Evolutionary conservation across 805 yeast genomes (phyloP).

Genomic region (Metschnikowia lunata): DNA sequence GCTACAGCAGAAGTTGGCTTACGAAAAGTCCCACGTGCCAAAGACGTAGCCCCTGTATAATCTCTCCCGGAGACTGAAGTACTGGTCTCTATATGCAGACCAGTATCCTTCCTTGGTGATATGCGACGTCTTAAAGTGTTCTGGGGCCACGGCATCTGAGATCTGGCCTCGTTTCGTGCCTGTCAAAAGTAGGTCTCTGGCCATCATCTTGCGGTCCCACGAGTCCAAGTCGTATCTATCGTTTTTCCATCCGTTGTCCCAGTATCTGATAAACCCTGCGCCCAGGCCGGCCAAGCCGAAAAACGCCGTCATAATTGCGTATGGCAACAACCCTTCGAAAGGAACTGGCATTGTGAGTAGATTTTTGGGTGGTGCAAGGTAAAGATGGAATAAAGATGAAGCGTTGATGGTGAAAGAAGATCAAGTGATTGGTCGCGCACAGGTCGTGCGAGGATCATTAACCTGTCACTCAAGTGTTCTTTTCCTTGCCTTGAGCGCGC

Average conservation of each 20-base stretch:
- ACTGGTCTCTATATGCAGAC: constrained; percentile 46
- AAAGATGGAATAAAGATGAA: background rate
- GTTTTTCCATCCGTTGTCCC: constrained; percentile 48
- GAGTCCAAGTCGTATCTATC: constrained; percentile 42
- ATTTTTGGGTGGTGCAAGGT: constrained; percentile 4
- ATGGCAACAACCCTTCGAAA: constrained; percentile 45
- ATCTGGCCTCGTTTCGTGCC: constrained; percentile 69
- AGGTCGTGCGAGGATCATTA: constrained; percentile 11
- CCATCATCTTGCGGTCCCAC: constrained; percentile 49
- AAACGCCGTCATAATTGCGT: constrained; percentile 43
- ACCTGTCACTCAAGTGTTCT: too few species aligned
- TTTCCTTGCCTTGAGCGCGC: too few species aligned
- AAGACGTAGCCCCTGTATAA: constrained; percentile 43
- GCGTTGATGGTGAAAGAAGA: background rate
- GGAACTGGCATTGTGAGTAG: constrained; percentile 39
- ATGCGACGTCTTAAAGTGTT: constrained; percentile 65
- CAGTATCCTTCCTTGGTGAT: constrained; percentile 35
- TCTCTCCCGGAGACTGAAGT: constrained; percentile 43
- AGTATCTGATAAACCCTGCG: constrained; percentile 41
- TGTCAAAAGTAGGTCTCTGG: constrained; percentile 73
- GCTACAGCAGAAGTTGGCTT: background rate
- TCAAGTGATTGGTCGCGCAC: constrained; percentile 20
- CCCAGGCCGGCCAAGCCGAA: constrained; percentile 46
- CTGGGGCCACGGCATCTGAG: constrained; percentile 67
- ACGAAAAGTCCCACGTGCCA: constrained; percentile 42